These are phyloP conservation scores for Laburnicola sp. DNA, from an alignment of 2,329 filamentous ascomycete genomes.

Conservation along the genomic window DNA sequence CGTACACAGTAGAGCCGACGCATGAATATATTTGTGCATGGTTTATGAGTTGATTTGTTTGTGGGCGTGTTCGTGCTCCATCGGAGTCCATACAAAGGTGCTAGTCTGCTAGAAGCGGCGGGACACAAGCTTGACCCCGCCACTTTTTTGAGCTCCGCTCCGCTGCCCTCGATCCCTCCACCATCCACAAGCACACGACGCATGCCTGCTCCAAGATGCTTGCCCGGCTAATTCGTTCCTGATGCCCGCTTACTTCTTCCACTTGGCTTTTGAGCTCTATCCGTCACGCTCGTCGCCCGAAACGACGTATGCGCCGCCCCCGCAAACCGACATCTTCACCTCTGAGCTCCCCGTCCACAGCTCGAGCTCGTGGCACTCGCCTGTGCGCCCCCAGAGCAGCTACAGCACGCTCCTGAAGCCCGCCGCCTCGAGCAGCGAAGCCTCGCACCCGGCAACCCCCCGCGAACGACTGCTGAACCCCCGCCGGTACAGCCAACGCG, in stretches of 20 bases:
- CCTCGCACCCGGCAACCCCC: conserved; percentile 12
- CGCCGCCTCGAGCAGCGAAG: conserved; percentile 32
- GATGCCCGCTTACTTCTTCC: conserved; percentile 67
- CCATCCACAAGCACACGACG: background rate
- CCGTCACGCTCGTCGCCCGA: conserved; percentile 42
- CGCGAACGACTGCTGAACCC: conserved; percentile 24
- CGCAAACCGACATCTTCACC: conserved; percentile 52
- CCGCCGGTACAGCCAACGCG: conserved; percentile 38
- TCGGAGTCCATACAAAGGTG: too few relatives aligned
- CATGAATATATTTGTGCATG: background rate
- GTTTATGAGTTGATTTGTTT: background rate
- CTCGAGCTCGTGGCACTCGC: conserved; percentile 44
- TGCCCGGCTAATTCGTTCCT: conserved; percentile 18
- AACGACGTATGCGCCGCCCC: conserved; percentile 45
- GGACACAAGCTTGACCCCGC: too few relatives aligned
- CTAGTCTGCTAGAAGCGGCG: too few relatives aligned
- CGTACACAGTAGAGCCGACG: background rate
- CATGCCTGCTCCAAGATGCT: conserved; percentile 20
- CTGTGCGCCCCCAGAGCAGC: conserved; percentile 15
- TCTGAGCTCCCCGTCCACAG: conserved; percentile 49
- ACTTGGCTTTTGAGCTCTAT: conserved; percentile 64
- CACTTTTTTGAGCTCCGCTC: too few relatives aligned
- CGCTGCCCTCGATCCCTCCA: background rate
- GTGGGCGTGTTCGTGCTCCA: background rate
- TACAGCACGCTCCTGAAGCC: conserved; percentile 23